Evolutionary conservation across 192 early-diverging fungal species (phyloP), one percentile per base, ranked within the genome.

Genomic region (Linnemannia zychae): DNA sequence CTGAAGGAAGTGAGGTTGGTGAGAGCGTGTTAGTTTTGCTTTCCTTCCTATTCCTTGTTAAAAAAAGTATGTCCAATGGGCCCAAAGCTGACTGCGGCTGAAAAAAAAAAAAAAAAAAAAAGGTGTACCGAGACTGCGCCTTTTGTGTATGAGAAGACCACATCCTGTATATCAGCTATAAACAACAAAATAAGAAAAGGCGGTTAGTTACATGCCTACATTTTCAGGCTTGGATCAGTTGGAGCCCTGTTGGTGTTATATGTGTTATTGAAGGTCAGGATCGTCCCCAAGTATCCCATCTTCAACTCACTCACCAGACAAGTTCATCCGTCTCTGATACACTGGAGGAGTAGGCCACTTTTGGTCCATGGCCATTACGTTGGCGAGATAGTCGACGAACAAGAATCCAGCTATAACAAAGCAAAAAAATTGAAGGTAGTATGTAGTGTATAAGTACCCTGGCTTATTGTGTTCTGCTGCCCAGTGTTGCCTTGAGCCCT

Each of bases 371-470:
- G 88, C 80, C 60, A 93, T 87, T n/a, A 87, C 90, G 74, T 93
- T 93, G 33, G 92, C 87, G 12, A 93, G 79, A 68, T 93, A 93
- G 60, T 93, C 89, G 36, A 89, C 87, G 77, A 92, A 92, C 36
- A 93, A 86, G 60, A 80, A 91, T 6, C 92, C 92, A 34, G 89
- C 92, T 92, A 34, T 33, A 16, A 40, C 24, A 33, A 6, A 37
- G 36, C 24, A 38, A 24, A 15, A 15, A 79, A n/a, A n/a, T n/a
- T n/a, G n/a, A n/a, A n/a, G n/a, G n/a, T n/a, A n/a, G n/a, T n/a
- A n/a, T n/a, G n/a, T n/a, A n/a, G n/a, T n/a, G 44, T 24, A 31
- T 60, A 0, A 71, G 22, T 20, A 49, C 44, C 28, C 52, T 20
- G 0, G 38, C 66, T n/a, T n/a, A n/a, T n/a, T n/a, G n/a, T n/a